phyloP scores from a whole-genome alignment of 352 stramenopile genomes.

The Pythium rishiriense region DNA sequence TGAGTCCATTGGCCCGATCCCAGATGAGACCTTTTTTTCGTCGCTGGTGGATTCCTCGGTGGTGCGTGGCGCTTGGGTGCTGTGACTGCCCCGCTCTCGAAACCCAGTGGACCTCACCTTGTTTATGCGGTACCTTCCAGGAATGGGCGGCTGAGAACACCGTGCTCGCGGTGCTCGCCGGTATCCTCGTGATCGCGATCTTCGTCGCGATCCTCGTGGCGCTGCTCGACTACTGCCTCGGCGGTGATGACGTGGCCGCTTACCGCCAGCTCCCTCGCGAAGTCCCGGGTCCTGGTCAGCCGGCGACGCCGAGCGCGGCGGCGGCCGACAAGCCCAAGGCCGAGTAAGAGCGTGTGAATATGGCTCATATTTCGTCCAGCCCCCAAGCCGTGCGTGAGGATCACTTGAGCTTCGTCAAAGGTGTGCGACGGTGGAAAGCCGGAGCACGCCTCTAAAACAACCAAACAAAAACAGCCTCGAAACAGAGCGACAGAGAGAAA shows the following conservation, averaged over 20 bases:
- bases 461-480: background rate
- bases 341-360: constrained; percentile 7
- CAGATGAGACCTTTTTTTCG: constrained; percentile 33
- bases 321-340: constrained; percentile 27
- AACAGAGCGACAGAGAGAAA: constrained; percentile 1
- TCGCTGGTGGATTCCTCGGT: constrained; percentile 28
- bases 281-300: constrained; percentile 22
- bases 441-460: background rate
- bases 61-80: no score
- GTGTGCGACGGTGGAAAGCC: no score
- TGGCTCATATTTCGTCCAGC: no score
- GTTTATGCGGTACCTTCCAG: constrained; percentile 8
- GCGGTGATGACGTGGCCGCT: constrained; percentile 41
- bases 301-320: constrained; percentile 22
- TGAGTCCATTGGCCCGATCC: constrained; percentile 35
- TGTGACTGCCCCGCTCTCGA: no score
- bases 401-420: no score
- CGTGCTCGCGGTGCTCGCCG: constrained; percentile 32
- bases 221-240: constrained; percentile 40
- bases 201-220: constrained; percentile 41
- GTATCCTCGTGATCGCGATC: constrained; percentile 38
- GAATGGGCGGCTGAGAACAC: constrained; percentile 43
- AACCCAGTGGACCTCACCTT: no score
- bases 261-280: constrained; percentile 49
- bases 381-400: no score